phyloP scores from a whole-genome alignment of 1,139 yeast genomes.

The Pneumocystis sp. region DNA sequence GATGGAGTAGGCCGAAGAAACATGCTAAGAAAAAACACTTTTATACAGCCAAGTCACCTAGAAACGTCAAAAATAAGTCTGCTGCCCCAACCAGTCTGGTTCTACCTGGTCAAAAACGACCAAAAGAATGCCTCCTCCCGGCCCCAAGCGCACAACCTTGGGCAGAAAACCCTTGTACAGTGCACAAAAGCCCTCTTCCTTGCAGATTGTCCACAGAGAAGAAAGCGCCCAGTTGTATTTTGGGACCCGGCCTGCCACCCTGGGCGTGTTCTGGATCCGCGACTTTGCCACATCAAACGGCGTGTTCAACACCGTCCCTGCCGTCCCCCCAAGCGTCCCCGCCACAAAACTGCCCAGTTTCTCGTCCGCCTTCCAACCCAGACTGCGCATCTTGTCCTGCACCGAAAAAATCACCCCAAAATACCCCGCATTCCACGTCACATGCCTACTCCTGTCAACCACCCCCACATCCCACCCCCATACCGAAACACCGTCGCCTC shows the following conservation, averaged over 20 bases:
- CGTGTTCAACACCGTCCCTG: slow-evolving; percentile 84
- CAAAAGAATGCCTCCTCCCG: slow-evolving; percentile 95
- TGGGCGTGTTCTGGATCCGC: slow-evolving; percentile 80
- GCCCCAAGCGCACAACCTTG: slow-evolving; percentile 92
- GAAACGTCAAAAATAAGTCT: neutral
- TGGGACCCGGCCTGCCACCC: slow-evolving; percentile 43
- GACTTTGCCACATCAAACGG: slow-evolving; percentile 98
- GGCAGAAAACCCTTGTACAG: slow-evolving; percentile 92
- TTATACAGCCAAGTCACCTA: neutral
- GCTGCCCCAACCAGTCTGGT: neutral
- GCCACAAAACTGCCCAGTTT: slow-evolving; percentile 76
- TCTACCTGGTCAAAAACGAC: slow-evolving; percentile 37
- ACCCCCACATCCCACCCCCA: slow-evolving; percentile 82
- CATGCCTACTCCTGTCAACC: too few species aligned
- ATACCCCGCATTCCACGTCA: slow-evolving; percentile 95
- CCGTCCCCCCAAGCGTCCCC: slow-evolving; percentile 84
- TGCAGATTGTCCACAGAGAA: slow-evolving; percentile 55
- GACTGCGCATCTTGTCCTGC: slow-evolving; percentile 62
- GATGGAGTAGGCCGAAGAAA: too few species aligned
- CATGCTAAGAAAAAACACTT: neutral
- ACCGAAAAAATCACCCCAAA: slow-evolving; percentile 89
- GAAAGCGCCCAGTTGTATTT: slow-evolving; percentile 91
- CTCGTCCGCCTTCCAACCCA: slow-evolving; percentile 53
- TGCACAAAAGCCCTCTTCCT: slow-evolving; percentile 81
- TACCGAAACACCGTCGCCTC: slow-evolving; percentile 92